phyloP scores from a whole-genome alignment of 495 filamentous ascomycete species.

The Aspergillus campestris region DNA sequence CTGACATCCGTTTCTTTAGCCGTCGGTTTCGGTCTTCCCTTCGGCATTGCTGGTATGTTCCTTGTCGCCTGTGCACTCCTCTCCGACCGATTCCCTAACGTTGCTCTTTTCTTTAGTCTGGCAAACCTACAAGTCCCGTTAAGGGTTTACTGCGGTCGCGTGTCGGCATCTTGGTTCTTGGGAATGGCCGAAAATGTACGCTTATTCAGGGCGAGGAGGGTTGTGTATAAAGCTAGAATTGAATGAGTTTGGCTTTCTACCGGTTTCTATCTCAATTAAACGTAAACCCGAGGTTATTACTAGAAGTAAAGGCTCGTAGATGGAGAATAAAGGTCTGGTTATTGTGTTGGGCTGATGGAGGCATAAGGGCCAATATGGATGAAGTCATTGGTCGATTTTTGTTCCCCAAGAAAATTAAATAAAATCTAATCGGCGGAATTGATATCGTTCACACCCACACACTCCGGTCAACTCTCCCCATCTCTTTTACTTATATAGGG shows the following conservation, averaged over 20 bases:
- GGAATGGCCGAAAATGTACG: slow-evolving; percentile 16
- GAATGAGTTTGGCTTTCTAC: slow-evolving; percentile 3
- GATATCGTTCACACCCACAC: slow-evolving; percentile 17
- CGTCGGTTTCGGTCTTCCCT: slow-evolving; percentile 70
- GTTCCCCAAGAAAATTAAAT: slow-evolving; percentile 31
- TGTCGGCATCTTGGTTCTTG: slow-evolving; percentile 12
- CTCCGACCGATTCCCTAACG: slow-evolving; percentile 15
- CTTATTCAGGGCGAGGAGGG: slow-evolving; percentile 19
- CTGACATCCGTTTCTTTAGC: slow-evolving; percentile 38
- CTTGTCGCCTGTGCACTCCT: background rate
- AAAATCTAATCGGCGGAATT: slow-evolving; percentile 32
- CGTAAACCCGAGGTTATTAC: background rate
- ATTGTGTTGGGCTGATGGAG: slow-evolving; percentile 5
- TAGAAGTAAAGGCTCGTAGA: background rate
- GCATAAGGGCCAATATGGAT: slow-evolving; percentile 32
- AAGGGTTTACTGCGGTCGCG: slow-evolving; percentile 17
- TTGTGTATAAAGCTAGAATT: slow-evolving; percentile 38
- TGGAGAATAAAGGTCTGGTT: slow-evolving; percentile 2
- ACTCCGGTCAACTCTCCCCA: slow-evolving; percentile 8
- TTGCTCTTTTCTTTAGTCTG: slow-evolving; percentile 50
- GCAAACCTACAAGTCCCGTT: slow-evolving; percentile 70
- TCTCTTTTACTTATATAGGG: too few relatives aligned
- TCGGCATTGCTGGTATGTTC: slow-evolving; percentile 71
- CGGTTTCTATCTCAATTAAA: slow-evolving; percentile 10
- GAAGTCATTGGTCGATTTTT: slow-evolving; percentile 42